Evolutionary conservation across 257 asterid genomes (phyloP), one percentile per base, ranked within the genome.

Genomic region (Solanum chiquidenum): DNA sequence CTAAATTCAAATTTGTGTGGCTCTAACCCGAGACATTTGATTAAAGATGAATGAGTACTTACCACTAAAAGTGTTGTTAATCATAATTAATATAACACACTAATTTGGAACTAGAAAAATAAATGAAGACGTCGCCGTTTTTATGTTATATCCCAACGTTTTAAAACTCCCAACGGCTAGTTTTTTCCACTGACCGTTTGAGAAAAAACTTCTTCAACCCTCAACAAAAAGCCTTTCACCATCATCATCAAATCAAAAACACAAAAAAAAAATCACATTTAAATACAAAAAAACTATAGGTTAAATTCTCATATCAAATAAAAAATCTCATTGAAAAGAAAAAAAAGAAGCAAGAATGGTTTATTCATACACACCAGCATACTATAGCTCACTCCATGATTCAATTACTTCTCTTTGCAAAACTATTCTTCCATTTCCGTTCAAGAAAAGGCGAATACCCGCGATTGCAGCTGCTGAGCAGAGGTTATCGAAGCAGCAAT

Each of bases 401-500:
- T 95, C 99, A 71, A 93, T 97, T 87, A 90, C 98, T 88, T 95
- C 99, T 66, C 91, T 96, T 85, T 97, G 99, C 94, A 95, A 95
- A 87, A 95, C 88, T 66, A 91, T 97, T 72, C 95, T 97, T 33
- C 99, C 98, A 0, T 95, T 95, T 58, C 91, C 99, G 42, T 95
- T 94, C 95, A 97, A 92, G 95, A 97, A 97, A 91, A 89, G 88
- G 93, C 92, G 95, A 86, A 83, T 97, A 35, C 95, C 98, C 4
- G 99, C 98, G 0, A 95, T 97, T 9, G 95, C 92, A 3, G 99
- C 98, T 2, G 99, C 99, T 9, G 99, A 97, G 95, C 95, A 95
- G 88, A 94, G 91, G 42, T 94, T 90, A 21, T 92, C 95, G 58
- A 93, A 94, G 92, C 98, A 94, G 92, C 99, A 95, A 86, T 93